Base-by-base conservation (phyloP, 2,329 filamentous ascomycete genomes). In the Talaromyces sp. region DNA sequence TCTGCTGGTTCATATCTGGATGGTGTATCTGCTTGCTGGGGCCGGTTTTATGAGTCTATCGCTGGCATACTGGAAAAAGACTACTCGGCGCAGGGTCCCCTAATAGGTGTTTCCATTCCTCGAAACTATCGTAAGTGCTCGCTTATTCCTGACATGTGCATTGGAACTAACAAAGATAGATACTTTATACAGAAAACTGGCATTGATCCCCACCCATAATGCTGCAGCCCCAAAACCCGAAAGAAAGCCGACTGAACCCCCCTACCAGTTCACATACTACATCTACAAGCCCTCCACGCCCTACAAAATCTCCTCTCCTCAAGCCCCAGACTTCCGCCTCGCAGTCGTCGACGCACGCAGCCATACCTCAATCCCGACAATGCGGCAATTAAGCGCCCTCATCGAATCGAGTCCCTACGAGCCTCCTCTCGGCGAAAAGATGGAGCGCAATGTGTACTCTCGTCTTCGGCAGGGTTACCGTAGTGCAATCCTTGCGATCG, bases 401-500 rank as follows among this genome's bases (percentile, higher is more conserved):
- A 80, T 98, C 7, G 87, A 88, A 63, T 88, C 87, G 40, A 88
- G 89, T 5, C 92, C 92, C 0, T 85, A 87, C 65, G 84, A 88
- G 64, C 85, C 87, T 0, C 88, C 82, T 64, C 72, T 73, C 52
- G 66, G 81, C 64, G 52, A 81, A 76, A 73, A 85, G 71, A 69
- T 80, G 73, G 72, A 76, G 12, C 76, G 77, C 7, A 76, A 83
- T 66, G 76, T 93, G 67, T 95, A 96, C 72, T 85, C 88, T 70
- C 86, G 90, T 64, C 79, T 98, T 66, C 93, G 92, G 76, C 87
- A 96, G 70, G 95, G 92, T 1, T 87, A 89, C 73, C 85, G 91
- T 67, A 95, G 91, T 75, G 90, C 95, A 35, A 81, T 97, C 37
- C 74, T 99, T 25, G 95, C 93, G 0, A 85, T 98, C 1, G 92